Evolutionary conservation across 768 basidiomycete genomes (phyloP), one percentile per base, ranked within the genome.

Genomic region (Naganishia friedmannii): DNA sequence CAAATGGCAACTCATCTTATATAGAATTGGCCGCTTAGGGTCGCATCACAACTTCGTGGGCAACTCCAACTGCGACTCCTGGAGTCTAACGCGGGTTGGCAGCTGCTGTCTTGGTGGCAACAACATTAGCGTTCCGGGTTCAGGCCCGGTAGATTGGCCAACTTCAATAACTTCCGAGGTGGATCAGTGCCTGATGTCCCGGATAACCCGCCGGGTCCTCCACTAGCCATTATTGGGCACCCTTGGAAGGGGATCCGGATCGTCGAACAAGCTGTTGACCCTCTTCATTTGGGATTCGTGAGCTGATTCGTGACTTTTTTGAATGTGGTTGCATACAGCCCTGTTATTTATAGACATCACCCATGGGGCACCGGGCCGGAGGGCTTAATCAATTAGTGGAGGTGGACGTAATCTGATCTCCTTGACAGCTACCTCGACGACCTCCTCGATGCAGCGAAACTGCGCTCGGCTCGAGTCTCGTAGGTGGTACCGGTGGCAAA

Each of bases 321-420:
- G 23, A n/a, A 4, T n/a, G 48, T 6, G 23, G 3, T 13, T 23
- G n/a, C 23, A 7, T 7, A 3, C 48, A 23, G 12, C 12, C n/a
- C 21, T 51, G 48, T 51, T 51, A 51, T 51, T 51, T 51, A 4
- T 51, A 51, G 48, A 51, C 12, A 3, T n/a, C n/a, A 42, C 48
- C 23, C 48, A 51, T 23, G 48, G 48, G 48, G 48, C 48, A 51
- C 48, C 48, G 48, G 48, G 48, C 48, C 48, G 48, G 48, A n/a
- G 48, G 48, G 23, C 48, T 21, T 21, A 51, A 51, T 51, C 23
- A 13, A 51, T 8, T 21, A 51, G 12, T 37, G 34, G 34, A 42
- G 42, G 7, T 10, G 42, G 42, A 42, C 7, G 2, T 17, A 13
- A 42, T 42, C 42, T 12, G 34, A 37, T 4, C 34, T 37, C 34